Evolutionary conservation across 2,329 filamentous ascomycete species (phyloP), one percentile per base, ranked within the genome.

Genomic region (Clarireedia homoeocarpa): DNA sequence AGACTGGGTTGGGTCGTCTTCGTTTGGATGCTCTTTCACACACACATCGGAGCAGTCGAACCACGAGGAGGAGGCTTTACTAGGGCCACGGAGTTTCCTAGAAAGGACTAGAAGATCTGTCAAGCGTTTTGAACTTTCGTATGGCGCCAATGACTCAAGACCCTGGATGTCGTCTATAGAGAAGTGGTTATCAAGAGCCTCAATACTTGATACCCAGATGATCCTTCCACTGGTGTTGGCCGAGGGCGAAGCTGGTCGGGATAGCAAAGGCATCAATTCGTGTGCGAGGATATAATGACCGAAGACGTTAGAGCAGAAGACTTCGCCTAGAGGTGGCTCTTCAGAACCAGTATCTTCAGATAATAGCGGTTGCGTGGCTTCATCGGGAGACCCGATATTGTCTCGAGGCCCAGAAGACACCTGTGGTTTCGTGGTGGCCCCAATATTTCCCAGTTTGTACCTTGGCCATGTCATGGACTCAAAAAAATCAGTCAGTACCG

Each of bases 281-380:
- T 96, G 91, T 15, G 83, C 82, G 24, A 99, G 82, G 66, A 96
- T 74, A 70, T 99, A 97, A 73, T 99, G 94, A 0, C 94, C 94
- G 68, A 99, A 97, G 30, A 96, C 80, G 68, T 97, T 97, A 50
- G 92, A 86, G 69, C 86, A 87, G 70, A 97, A 99, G 17, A 96
- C 83, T 62, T 89, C 79, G 3, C 90, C 91, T 0, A 99, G 74
- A 5, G 75, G 73, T 0, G 86, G 84, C 57, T 84, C 80, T 15
- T 73, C 64, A 10, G 53, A 20, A 34, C 55, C 56, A 14, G 59
- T 48, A 24, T 62, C 56, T 17, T 58, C 47, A 51, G 42, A 58
- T 47, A 62, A 53, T 26, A 66, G 51, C 7, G 59, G 58, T 59
- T 71, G 68, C 26, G 3, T 71, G 67, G 14, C 52, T 39, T 63